Evolutionary conservation across 371 early-diverging fungal genomes (phyloP), one percentile per base, ranked within the genome.

Genomic region (Rhizopus microsporus): DNA sequence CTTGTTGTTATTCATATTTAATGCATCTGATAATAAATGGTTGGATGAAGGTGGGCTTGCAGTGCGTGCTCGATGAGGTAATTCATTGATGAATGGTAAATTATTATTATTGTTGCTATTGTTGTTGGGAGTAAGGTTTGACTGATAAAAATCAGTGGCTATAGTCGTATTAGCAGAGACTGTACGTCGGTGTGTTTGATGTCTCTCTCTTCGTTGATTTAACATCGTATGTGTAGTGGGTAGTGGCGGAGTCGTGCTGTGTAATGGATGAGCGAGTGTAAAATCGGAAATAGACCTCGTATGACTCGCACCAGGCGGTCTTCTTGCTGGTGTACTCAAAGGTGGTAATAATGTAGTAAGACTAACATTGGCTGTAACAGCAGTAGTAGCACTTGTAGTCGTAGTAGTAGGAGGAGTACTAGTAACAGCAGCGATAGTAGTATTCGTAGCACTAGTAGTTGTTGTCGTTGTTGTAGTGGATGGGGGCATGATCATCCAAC

Each of bases 121-220:
- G 30, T 7, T 4, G 31, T 31, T 23, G 44, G 3, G 34, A 16
- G 23, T 29, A 17, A 39, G 12, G 17, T 16, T 23, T 2, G 8
- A 12, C 9, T 42, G 42, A 12, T 50, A 38, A 29, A 31, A 13
- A 13, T 34, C 34, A 17, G 15, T 32, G 15, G 33, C n/a, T 12
- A 34, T 48, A 32, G 59, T 44, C 3, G 45, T 62, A 23, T 56
- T 69, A 5, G 67, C 70, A 12, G 71, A 70, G 9, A 51, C 58
- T 2, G 71, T 54, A 37, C 67, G 63, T 23, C 64, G 49, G 48
- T 70, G 71, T 2, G 59, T 44, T 53, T 63, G 60, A 44, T 63
- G 59, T 35, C 50, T 32, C 13, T 42, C 37, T 15, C 38, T 42
- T n/a, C 23, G 45, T 17, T 46, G 33, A 16, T n/a, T 12, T 12